phyloP scores from a whole-genome alignment of 1,284 basidiomycete species.

The Agroathelia rolfsii region DNA sequence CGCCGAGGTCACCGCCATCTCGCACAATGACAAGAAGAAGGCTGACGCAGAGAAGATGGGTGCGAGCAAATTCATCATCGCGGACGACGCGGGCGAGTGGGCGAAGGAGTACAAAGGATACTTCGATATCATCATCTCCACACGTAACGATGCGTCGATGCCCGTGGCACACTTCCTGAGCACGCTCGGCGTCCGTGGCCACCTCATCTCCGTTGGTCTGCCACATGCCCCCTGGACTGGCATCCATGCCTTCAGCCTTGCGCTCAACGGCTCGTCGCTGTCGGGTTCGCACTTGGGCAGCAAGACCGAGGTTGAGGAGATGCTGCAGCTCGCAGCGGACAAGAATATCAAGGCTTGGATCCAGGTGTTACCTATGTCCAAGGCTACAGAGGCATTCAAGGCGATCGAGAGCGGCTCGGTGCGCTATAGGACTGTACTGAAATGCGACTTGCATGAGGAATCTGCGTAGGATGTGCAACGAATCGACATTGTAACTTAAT shows the following conservation, averaged over 20 bases:
- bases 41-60: constrained; percentile 46
- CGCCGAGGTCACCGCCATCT: constrained; percentile 51
- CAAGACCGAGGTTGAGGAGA: constrained; percentile 3
- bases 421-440: constrained; percentile 2
- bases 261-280: constrained; percentile 6
- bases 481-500: too few relatives aligned
- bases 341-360: constrained; percentile 30
- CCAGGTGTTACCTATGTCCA: constrained; percentile 49
- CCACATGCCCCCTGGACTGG: constrained; percentile 2
- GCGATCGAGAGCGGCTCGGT: constrained; percentile 1
- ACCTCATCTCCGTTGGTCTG: constrained; percentile 9
- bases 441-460: too few relatives aligned
- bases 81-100: constrained; percentile 16
- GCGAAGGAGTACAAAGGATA: constrained; percentile 16
- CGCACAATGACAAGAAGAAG: constrained; percentile 42
- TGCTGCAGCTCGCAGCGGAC: constrained; percentile 11
- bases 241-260: constrained; percentile 4
- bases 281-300: constrained; percentile 4
- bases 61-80: constrained; percentile 30
- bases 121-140: constrained; percentile 20
- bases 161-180: constrained; percentile 18
- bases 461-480: too few relatives aligned
- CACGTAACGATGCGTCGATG: too few relatives aligned
- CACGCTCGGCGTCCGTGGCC: constrained; percentile 8
- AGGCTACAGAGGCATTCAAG: constrained; percentile 44